Base-by-base conservation (phyloP, 768 basidiomycete species). In the Suillus discolor region DNA sequence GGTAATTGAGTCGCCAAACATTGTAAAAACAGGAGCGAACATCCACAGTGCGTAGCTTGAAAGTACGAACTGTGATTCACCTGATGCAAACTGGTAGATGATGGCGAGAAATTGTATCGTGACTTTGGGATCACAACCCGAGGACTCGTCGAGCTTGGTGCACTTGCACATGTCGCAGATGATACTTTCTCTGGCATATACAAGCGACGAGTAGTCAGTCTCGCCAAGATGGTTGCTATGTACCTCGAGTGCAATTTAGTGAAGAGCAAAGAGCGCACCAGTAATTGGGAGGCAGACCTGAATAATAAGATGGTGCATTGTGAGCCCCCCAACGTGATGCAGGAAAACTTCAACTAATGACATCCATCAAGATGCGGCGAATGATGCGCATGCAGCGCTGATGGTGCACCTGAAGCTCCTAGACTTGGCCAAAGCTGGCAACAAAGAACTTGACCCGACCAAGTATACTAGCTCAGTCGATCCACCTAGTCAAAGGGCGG, bases 381-480 rank as follows among this genome's bases (percentile, higher is more conserved):
- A 85, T 66, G 84, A 85, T 64, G 82, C 80, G 51, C 79, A 85
- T 65, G 82, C 79, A 51, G 82, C 80, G 5, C 71, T 86, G 16
- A 76, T 79, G 71, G 80, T 85, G 23, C 82, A 83, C 69, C 75
- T 77, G 23, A 72, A 66, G 45, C 61, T 86, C n/a, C 57, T 75
- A 28, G 69, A 64, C 4, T 76, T 80, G 5, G 81, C 81, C 2
- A 55, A 65, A 20, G 62, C 70, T 20, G 45, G 69, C 13, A 66
- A 68, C 25, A 68, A 66, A 36, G 60, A 60, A 34, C 49, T 80
- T 47, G 64, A 69, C 15, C 53, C 65, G 13, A 61, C 63, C 5
- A 64, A 47, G 16, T 79, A 71, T 57, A 77, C 79, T 6, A 63
- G 70, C 23, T 72, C 78, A 36, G 70, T 83, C 16, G 55, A 68